A percentile compares a stretch with the other conserved stretches of the same genome.
Evolutionary conservation across 192 early-diverging fungal species (phyloP).

Genomic region (Backusella tarrabulga): DNA sequence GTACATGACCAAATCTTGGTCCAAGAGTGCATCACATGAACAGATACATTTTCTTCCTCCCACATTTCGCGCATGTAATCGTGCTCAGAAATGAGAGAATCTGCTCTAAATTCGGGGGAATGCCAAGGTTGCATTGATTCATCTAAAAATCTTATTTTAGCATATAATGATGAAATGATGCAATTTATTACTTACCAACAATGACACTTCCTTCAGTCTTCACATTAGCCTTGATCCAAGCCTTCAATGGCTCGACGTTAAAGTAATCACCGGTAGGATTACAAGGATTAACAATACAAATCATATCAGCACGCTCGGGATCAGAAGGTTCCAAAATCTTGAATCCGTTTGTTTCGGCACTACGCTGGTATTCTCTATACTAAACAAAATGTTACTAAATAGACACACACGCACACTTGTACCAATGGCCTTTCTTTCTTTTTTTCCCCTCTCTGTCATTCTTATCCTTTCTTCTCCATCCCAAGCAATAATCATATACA

Average conservation of each 20-base stretch:
- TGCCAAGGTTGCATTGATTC: constrained; percentile 97
- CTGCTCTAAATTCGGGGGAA: constrained; percentile 72
- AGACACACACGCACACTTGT: neutral
- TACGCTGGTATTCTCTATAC: constrained; percentile 91
- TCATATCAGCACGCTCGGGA: constrained; percentile 61
- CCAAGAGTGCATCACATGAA: constrained; percentile 92
- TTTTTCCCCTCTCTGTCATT: neutral
- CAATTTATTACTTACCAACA: constrained; percentile 55
- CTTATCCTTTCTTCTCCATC: neutral
- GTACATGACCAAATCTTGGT: constrained; percentile 95
- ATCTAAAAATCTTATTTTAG: constrained; percentile 45
- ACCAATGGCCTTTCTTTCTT: neutral
- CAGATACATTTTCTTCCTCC: constrained; percentile 62
- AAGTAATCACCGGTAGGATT: constrained; percentile 91
- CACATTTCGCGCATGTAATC: constrained; percentile 63
- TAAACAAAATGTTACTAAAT: constrained; percentile 22
- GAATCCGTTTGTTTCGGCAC: constrained; percentile 73
- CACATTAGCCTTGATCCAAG: constrained; percentile 75
- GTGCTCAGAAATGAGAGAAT: constrained; percentile 79
- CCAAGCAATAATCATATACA: neutral
- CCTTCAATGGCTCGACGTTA: constrained; percentile 67
- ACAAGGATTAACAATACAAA: constrained; percentile 90
- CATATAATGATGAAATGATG: neutral
- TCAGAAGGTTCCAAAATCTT: constrained; percentile 60
- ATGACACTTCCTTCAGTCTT: constrained; percentile 77